These are phyloP conservation scores for Talaromyces thailandensis DNA, from an alignment of 495 filamentous ascomycete species.

Conservation along the genomic window DNA sequence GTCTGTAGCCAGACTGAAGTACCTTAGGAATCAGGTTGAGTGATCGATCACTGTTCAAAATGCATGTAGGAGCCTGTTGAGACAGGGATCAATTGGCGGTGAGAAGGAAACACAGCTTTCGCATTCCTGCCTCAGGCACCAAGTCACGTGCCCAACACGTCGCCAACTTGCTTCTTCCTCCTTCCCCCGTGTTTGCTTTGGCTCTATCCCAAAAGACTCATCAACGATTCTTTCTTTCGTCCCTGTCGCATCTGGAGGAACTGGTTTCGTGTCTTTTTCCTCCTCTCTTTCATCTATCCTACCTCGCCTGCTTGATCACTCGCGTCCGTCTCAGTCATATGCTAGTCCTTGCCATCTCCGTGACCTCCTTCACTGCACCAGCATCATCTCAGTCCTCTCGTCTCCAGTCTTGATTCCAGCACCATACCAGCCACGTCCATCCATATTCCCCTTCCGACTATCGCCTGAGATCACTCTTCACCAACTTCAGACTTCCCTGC, in stretches of 20 bases:
- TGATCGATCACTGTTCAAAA: neutral
- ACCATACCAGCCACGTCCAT: constrained; percentile 26
- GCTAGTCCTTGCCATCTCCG: constrained; percentile 16
- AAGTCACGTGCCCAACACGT: neutral
- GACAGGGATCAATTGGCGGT: neutral
- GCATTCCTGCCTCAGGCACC: neutral
- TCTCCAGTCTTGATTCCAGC: constrained; percentile 19
- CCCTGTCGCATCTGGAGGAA: constrained; percentile 1
- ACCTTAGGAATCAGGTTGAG: neutral
- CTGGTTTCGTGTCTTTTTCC: neutral
- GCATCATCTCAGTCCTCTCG: constrained; percentile 16
- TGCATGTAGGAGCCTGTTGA: neutral
- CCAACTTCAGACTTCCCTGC: constrained; percentile 43
- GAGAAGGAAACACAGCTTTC: neutral
- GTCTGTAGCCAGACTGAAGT: neutral
- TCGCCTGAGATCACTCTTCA: constrained; percentile 50
- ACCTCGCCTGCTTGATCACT: neutral
- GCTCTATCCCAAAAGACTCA: neutral
- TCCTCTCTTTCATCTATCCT: neutral
- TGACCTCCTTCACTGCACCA: constrained; percentile 12
- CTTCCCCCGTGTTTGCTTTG: no score
- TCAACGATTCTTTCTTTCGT: neutral
- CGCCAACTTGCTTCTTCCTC: neutral
- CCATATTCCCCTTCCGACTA: constrained; percentile 16
- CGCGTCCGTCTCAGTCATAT: neutral